A percentile compares a stretch with the other conserved stretches of the same genome.
Conservation (phyloP, 768 basidiomycete genomes). For the Tricholoma furcatifolium region DNA sequence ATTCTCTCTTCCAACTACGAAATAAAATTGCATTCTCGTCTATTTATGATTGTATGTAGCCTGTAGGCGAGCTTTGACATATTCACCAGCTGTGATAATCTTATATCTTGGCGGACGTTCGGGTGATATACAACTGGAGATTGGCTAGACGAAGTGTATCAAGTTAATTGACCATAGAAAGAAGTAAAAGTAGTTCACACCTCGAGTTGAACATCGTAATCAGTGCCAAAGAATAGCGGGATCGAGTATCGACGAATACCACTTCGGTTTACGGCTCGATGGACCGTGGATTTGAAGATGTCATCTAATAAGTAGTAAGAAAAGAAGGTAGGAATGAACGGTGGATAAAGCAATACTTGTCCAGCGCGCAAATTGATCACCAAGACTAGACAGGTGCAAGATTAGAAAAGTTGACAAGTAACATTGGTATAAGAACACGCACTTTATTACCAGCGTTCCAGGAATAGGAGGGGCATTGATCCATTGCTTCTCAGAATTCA, state of each 20-base stretch:
- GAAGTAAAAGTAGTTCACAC: slow-evolving; percentile 34
- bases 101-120: slow-evolving; percentile 59
- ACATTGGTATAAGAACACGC: slow-evolving; percentile 13
- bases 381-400: slow-evolving; percentile 46
- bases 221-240: slow-evolving; percentile 61
- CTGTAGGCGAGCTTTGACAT: slow-evolving; percentile 70
- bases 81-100: slow-evolving; percentile 77
- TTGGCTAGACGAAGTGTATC: slow-evolving; percentile 34
- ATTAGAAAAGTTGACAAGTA: not conserved
- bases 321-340: not conserved
- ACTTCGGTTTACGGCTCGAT: slow-evolving; percentile 79
- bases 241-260: slow-evolving; percentile 53
- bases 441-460: slow-evolving; percentile 90
- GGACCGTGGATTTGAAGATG: slow-evolving; percentile 87
- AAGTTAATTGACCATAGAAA: too few species aligned
- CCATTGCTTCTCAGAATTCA: slow-evolving; percentile 78
- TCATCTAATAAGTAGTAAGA: slow-evolving; percentile 53
- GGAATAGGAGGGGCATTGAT: slow-evolving; percentile 76
- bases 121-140: slow-evolving; percentile 48
- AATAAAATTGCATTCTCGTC: not conserved
- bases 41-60: slow-evolving; percentile 50
- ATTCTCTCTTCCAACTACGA: not conserved
- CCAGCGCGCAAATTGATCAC: slow-evolving; percentile 87
- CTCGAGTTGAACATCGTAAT: slow-evolving; percentile 81
- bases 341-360: slow-evolving; percentile 56